Evolutionary conservation across 2,329 filamentous ascomycete species (phyloP).

Genomic region (Didymella glomerata): DNA sequence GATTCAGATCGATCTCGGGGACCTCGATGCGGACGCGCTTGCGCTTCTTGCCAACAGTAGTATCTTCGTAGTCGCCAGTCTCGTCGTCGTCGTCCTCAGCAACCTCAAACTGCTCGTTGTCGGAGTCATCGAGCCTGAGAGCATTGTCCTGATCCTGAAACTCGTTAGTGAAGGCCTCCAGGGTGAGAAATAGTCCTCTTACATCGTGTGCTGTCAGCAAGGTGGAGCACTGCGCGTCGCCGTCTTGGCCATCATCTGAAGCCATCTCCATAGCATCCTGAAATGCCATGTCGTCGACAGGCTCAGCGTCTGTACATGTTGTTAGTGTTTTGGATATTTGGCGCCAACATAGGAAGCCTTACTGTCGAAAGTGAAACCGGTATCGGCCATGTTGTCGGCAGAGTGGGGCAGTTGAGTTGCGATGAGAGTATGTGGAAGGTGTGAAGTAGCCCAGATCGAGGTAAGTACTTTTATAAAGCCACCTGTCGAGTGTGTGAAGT

Average conservation of each 20-base stretch:
- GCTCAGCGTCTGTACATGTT: conserved; percentile 17
- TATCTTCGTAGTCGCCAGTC: conserved; percentile 16
- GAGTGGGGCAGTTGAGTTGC: not conserved
- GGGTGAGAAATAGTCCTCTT: not conserved
- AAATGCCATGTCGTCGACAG: conserved; percentile 13
- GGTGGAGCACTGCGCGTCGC: conserved; percentile 13
- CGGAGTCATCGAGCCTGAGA: conserved; percentile 31
- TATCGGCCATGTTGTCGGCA: conserved; percentile 25
- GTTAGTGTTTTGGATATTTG: conserved; percentile 9
- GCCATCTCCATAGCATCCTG: conserved; percentile 20
- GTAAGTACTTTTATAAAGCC: not conserved
- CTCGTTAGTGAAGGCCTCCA: conserved; percentile 9
- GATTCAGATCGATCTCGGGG: conserved; percentile 8
- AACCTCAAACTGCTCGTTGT: conserved; percentile 11
- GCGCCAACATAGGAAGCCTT: conserved; percentile 2
- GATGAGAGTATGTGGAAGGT: not conserved
- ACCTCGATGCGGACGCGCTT: conserved; percentile 27
- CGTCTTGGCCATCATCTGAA: conserved; percentile 19
- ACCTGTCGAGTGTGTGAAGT: conserved; percentile 1
- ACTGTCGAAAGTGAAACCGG: conserved; percentile 27
- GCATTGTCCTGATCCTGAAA: conserved; percentile 11
- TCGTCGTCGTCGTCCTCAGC: conserved; percentile 23
- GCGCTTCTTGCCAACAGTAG: conserved; percentile 22
- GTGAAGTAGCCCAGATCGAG: not conserved
- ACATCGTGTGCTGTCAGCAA: conserved; percentile 17